Evolutionary conservation across 1,284 basidiomycete species (phyloP).

Genomic region (Kalmanozyma brasiliensis): DNA sequence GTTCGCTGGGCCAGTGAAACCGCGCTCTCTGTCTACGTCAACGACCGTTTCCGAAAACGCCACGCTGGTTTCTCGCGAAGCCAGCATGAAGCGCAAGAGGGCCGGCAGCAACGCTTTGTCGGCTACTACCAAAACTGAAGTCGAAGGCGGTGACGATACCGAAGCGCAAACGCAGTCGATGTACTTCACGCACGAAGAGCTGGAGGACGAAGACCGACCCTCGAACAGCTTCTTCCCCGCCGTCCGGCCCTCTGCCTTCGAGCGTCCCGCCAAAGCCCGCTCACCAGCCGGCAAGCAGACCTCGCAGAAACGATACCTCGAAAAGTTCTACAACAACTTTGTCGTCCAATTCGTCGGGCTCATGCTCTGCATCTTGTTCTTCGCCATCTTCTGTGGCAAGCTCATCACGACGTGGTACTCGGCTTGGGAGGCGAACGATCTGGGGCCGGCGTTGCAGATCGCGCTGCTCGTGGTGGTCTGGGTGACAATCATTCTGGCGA

Average conservation of each 20-base stretch:
- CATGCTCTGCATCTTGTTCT: conserved; percentile 27
- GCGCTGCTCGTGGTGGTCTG: conserved; percentile 23
- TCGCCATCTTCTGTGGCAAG: conserved; percentile 21
- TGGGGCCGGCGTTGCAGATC: conserved; percentile 8
- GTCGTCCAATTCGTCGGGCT: conserved; percentile 23
- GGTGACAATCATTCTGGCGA: conserved; percentile 22
- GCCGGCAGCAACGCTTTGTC: no score
- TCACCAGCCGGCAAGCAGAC: conserved; percentile 7
- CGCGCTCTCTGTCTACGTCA: conserved; percentile 19
- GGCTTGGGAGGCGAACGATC: conserved; percentile 27
- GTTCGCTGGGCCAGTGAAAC: conserved; percentile 15
- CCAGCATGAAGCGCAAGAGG: conserved; percentile 11
- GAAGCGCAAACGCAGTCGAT: conserved; percentile 20
- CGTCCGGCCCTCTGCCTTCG: conserved; percentile 26
- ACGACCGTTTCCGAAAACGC: conserved; percentile 18
- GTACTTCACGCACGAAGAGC: conserved; percentile 28
- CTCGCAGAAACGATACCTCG: conserved; percentile 31
- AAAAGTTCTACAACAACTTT: conserved; percentile 40
- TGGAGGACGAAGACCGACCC: conserved; percentile 21
- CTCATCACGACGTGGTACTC: conserved; percentile 34
- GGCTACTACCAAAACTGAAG: no score
- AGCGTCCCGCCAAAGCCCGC: conserved; percentile 11
- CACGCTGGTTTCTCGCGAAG: conserved; percentile 18
- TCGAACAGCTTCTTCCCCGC: conserved; percentile 35
- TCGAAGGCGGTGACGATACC: background rate